phyloP scores from a whole-genome alignment of 441 rosid species.

The Aquilaria agallochum region DNA sequence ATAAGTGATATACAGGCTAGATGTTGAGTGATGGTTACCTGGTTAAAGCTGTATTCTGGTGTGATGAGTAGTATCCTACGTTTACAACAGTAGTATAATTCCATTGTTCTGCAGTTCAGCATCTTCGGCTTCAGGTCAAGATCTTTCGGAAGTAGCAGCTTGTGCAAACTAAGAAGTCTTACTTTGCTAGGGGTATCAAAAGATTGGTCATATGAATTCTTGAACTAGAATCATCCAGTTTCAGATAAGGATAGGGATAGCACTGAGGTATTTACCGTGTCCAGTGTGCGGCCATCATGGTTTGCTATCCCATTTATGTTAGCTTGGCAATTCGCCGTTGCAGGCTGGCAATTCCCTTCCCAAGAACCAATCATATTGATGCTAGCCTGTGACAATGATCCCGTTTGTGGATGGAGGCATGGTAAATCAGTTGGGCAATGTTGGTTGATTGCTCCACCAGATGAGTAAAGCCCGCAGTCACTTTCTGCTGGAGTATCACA shows the following conservation, averaged over 20 bases:
- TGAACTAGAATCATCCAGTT: slow-evolving; percentile 8
- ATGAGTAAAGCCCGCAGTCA: slow-evolving; percentile 23
- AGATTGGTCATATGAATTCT: neutral
- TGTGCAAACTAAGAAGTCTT: neutral
- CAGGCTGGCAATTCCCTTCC: slow-evolving; percentile 31
- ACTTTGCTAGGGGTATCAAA: neutral
- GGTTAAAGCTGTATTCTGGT: slow-evolving; percentile 1
- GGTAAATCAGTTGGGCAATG: slow-evolving; percentile 20
- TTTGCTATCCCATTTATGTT: slow-evolving; percentile 12
- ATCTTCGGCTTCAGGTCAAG: too few species aligned
- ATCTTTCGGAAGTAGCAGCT: neutral
- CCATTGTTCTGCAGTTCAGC: too few species aligned
- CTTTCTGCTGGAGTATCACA: slow-evolving; percentile 31
- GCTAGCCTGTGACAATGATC: slow-evolving; percentile 19
- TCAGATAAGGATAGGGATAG: slow-evolving; percentile 20
- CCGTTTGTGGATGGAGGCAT: slow-evolving; percentile 30
- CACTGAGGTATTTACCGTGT: slow-evolving; percentile 17
- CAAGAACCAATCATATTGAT: slow-evolving; percentile 22
- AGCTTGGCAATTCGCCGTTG: slow-evolving; percentile 22
- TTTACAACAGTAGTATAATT: too few species aligned
- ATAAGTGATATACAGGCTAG: neutral
- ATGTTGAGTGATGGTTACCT: slow-evolving; percentile 4
- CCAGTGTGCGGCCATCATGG: slow-evolving; percentile 13
- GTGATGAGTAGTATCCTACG: neutral
- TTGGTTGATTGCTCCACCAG: slow-evolving; percentile 8